Conservation (phyloP, 129 eudicot genomes). For the Deinandra increscens region DNA sequence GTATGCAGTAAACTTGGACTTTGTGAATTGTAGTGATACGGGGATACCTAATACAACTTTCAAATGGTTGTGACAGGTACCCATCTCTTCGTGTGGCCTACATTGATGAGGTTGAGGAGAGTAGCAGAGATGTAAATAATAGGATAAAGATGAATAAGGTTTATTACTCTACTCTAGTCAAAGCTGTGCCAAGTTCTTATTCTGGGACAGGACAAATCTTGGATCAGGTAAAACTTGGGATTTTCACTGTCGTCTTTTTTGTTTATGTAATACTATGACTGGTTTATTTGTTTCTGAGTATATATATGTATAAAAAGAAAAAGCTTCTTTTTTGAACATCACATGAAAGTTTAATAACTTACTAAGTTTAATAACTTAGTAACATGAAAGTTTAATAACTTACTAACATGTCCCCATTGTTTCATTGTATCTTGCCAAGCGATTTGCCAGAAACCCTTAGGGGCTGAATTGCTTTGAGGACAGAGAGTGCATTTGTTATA, state of each 20-base stretch:
- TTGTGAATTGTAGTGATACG: too few species aligned
- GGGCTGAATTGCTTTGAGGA: too few species aligned
- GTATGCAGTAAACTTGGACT: slow-evolving; percentile 2
- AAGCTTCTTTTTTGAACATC: background rate
- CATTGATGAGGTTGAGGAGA: slow-evolving; percentile 91
- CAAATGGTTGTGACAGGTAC: slow-evolving; percentile 22
- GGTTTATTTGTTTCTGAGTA: too few species aligned
- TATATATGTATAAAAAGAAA: background rate
- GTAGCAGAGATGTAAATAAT: slow-evolving; percentile 65
- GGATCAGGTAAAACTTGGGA: slow-evolving; percentile 55
- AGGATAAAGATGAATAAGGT: slow-evolving; percentile 55
- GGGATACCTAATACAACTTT: too few species aligned
- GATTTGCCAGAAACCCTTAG: too few species aligned
- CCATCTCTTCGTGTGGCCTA: slow-evolving; percentile 95
- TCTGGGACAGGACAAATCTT: slow-evolving; percentile 72
- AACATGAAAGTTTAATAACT: too few species aligned
- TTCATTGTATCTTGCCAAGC: too few species aligned
- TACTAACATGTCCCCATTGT: too few species aligned
- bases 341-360: too few species aligned
- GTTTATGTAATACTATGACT: too few species aligned
- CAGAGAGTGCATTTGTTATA: too few species aligned
- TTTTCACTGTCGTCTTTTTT: background rate
- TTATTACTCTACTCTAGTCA: slow-evolving; percentile 81
- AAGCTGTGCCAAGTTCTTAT: slow-evolving; percentile 78
- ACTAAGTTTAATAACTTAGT: too few species aligned